phyloP scores from a whole-genome alignment of 345 rosid species.

The Camelina neglecta region DNA sequence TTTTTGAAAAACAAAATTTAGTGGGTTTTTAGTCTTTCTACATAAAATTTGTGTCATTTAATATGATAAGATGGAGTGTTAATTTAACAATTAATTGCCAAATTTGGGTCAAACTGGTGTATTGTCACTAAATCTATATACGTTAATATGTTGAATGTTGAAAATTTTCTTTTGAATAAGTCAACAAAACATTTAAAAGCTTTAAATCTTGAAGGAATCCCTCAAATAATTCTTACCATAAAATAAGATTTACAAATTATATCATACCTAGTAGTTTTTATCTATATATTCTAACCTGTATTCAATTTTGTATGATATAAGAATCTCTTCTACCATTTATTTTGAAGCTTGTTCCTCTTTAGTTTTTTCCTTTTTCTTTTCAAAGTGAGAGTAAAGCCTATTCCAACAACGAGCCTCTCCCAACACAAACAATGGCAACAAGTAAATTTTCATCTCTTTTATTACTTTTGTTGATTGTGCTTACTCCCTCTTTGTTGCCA shows the following conservation, averaged over 20 bases:
- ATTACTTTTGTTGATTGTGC: background rate
- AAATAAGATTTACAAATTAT: background rate
- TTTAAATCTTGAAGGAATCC: background rate
- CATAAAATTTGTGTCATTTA: too few species aligned
- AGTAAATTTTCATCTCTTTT: background rate
- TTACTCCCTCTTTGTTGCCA: background rate
- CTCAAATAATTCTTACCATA: background rate
- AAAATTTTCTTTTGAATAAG: too few species aligned
- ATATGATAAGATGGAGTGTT: too few species aligned
- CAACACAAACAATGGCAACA: slow-evolving; percentile 1
- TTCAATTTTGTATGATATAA: background rate
- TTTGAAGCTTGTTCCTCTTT: background rate
- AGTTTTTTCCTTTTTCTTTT: background rate
- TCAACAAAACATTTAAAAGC: too few species aligned
- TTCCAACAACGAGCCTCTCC: background rate
- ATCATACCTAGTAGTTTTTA: background rate
- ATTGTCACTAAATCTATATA: too few species aligned
- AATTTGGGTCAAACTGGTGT: too few species aligned
- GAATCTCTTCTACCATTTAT: background rate
- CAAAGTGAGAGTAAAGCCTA: background rate
- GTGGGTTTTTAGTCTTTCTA: too few species aligned
- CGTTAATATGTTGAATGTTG: too few species aligned
- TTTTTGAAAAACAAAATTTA: too few species aligned
- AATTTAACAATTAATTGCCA: too few species aligned
- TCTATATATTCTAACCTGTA: background rate